Evolutionary conservation across 2,329 filamentous ascomycete genomes (phyloP), one percentile per base, ranked within the genome.

Genomic region (Sporothrix dimorphospora): DNA sequence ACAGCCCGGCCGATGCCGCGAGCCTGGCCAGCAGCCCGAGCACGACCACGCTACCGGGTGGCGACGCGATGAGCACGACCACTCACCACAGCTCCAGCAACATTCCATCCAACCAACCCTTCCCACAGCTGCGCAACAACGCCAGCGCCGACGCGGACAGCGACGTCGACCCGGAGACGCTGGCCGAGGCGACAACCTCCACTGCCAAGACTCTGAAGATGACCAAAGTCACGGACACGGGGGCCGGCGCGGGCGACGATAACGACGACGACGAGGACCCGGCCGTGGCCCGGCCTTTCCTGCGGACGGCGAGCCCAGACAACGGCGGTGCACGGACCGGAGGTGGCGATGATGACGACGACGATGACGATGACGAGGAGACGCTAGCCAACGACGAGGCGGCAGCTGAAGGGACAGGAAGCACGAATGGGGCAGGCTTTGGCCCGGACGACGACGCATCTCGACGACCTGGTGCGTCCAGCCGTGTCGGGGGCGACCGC

Each of bases 231-330:
- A 45, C 27, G 8, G 24, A 71, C 66, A 27, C 27, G 11, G 24
- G 69, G 66, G 7, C 73, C 71, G 45, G 27, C 71, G 47, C 40
- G 11, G 73, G 61, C 14, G 76, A 74, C 42, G 85, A 86, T 73
- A 85, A 86, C 69, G 86, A 88, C 74, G 86, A 88, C 74, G 86
- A 88, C 61, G 88, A 89, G 73, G 88, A 90, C 74, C 84, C 85
- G 9, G 85, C 86, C 0, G 84, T 89, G 47, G 87, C 87, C 30
- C 84, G 83, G 72, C 88, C 88, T 3, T 90, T 90, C 72, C 80
- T 87, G 30, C 85, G 88, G 63, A 86, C 84, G 3, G 83, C 82
- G 27, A 90, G 87, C 76, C 87, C 86, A 12, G 83, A 87, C 57
- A 70, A 73, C 16, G 71, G 72, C 53, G 79, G 83, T 8, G 24